Base-by-base conservation (phyloP, 2,329 filamentous ascomycete species). In the Fusarium pseudocircinatum region DNA sequence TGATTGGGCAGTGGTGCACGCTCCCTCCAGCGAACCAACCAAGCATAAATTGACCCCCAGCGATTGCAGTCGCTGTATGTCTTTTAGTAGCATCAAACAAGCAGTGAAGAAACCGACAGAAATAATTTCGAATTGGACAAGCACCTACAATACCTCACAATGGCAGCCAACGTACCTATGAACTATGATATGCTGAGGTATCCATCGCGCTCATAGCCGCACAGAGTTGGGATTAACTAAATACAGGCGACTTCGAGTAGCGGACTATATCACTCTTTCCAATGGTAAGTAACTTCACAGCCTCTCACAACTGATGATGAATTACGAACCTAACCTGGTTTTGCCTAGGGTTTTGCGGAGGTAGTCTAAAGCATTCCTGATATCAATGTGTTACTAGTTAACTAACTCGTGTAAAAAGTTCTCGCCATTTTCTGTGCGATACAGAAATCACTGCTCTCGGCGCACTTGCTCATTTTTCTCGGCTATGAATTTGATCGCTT, bases 191-290 rank as follows among this genome's bases (percentile, higher is more conserved):
- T 47, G 56, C 6, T 59, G n/a, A 59, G 32, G 42, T 59, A 46
- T n/a, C 0, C 40, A 37, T 1, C 1, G n/a, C 16, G 1, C 11
- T 10, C 37, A 8, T 12, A 26, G 4, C 7, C 14, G 1, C 12
- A 20, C n/a, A 18, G 7, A n/a, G 5, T 15, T 32, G 10, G 2
- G 6, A 26, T 44, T 44, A 28, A 44, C 18, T 4, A 2, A 44
- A 44, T n/a, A 15, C 13, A 59, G 42, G 6, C 56, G 56, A 2
- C 32, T 59, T 10, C 56, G 56, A 37, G 42, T 59, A 26, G 56
- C 42, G 2, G 56, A 59, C 13, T 59, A 59, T 2, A 59, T 59
- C n/a, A 59, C 56, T n/a, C 56, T 59, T 20, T 59, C 56, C 8
- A 59, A 59, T 47, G 56, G 56, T 59, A 1, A 58, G 40, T 2